These are phyloP conservation scores for Nemania diffusa DNA, from an alignment of 2,329 filamentous ascomycete species.

Conservation along the genomic window DNA sequence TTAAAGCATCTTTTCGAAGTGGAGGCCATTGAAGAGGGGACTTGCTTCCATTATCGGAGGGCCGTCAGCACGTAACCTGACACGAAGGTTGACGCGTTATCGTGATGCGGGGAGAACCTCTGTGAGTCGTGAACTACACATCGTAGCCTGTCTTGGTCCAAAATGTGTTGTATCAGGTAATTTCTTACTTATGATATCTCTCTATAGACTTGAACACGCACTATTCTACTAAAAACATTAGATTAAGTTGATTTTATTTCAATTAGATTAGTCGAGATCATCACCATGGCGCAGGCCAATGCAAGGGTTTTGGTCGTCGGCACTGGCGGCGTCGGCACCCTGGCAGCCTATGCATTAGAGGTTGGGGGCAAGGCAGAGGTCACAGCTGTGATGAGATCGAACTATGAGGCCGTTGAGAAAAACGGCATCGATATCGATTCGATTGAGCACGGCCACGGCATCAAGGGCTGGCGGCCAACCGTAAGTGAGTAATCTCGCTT, in stretches of 20 bases:
- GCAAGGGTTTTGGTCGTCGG: constrained; percentile 63
- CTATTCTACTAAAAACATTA: background rate
- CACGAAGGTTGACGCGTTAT: background rate
- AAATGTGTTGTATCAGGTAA: background rate
- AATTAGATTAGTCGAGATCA: background rate
- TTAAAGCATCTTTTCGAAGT: background rate
- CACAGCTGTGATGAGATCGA: constrained; percentile 66
- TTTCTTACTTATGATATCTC: too few relatives aligned
- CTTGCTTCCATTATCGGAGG: constrained; percentile 12
- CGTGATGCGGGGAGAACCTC: constrained; percentile 2
- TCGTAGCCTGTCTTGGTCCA: background rate
- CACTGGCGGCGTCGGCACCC: constrained; percentile 65
- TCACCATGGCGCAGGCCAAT: constrained; percentile 43
- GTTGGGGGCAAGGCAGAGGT: constrained; percentile 61
- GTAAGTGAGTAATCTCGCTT: constrained; percentile 46
- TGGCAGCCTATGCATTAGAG: constrained; percentile 66
- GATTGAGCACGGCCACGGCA: constrained; percentile 60
- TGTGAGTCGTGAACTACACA: background rate
- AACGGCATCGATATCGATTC: constrained; percentile 66
- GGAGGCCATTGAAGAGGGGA: background rate
- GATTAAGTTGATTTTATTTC: background rate
- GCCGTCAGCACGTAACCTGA: background rate
- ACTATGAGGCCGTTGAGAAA: constrained; percentile 59
- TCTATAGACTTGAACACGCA: background rate
- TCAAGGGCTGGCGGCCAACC: constrained; percentile 61